Conservation (phyloP, 495 filamentous ascomycete species). For the Tuber borchii region DNA sequence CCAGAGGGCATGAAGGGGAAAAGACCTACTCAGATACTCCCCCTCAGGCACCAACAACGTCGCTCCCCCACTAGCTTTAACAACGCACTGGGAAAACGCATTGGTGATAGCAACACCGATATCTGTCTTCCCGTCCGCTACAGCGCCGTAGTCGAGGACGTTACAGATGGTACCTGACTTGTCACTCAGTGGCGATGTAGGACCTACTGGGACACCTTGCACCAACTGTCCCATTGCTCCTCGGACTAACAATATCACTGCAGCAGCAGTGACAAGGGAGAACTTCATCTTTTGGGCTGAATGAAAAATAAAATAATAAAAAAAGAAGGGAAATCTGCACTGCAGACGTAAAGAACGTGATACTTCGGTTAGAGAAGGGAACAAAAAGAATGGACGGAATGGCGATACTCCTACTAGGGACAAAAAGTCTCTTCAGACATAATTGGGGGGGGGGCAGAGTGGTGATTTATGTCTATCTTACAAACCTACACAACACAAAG, state of each 20-base stretch:
- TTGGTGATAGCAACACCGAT: constrained; percentile 47
- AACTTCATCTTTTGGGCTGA: constrained; percentile 4
- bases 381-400: not conserved
- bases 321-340: not conserved
- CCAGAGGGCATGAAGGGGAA: not conserved
- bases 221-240: constrained; percentile 15
- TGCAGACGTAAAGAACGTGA: not conserved
- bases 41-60: constrained; percentile 47
- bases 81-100: constrained; percentile 49
- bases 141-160: constrained; percentile 49
- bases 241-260: not conserved
- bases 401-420: not conserved
- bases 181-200: constrained; percentile 40
- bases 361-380: not conserved
- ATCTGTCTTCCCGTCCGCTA: constrained; percentile 49
- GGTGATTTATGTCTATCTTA: not conserved
- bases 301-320: constrained; percentile 1
- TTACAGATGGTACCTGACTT: constrained; percentile 45
- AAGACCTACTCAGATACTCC: constrained; percentile 39
- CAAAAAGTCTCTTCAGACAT: not conserved
- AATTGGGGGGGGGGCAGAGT: not conserved
- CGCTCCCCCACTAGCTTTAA: constrained; percentile 21
- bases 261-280: not conserved
- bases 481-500: not conserved
- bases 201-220: constrained; percentile 39